These are phyloP conservation scores for Aspergillus versicolor DNA, from an alignment of 2,329 filamentous ascomycete species.

Conservation along the genomic window DNA sequence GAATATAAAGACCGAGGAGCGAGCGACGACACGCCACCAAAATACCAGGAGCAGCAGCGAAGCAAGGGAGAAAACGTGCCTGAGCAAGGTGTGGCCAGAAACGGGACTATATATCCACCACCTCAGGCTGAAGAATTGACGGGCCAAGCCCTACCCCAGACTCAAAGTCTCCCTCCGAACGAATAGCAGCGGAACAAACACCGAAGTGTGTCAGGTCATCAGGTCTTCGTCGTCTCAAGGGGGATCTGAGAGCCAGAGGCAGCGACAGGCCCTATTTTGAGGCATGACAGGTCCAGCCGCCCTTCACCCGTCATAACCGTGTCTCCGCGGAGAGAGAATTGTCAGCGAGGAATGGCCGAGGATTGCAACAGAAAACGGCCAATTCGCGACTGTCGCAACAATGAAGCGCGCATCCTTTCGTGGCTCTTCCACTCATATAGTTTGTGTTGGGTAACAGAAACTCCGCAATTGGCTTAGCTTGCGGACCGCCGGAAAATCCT, in stretches of 20 bases:
- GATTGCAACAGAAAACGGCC: no score
- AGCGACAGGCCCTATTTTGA: slow-evolving; percentile 4
- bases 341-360: not conserved
- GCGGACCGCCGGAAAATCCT: not conserved
- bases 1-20: not conserved
- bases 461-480: slow-evolving; percentile 27
- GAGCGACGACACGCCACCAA: not conserved
- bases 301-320: not conserved
- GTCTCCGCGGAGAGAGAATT: slow-evolving; percentile 14
- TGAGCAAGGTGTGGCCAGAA: not conserved
- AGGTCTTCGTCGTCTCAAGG: not conserved
- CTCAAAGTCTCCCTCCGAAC: no score
- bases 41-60: not conserved
- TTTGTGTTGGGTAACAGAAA: slow-evolving; percentile 41
- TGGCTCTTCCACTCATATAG: slow-evolving; percentile 30
- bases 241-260: not conserved
- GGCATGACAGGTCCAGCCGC: not conserved
- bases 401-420: not conserved
- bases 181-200: no score
- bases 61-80: not conserved
- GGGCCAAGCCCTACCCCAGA: not conserved
- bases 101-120: slow-evolving; percentile 3
- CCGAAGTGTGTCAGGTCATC: no score
- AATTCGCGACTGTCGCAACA: not conserved
- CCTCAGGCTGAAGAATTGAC: not conserved